Base-by-base conservation (phyloP, 371 early-diverging fungal species). In the Syncephalastrum sp. region DNA sequence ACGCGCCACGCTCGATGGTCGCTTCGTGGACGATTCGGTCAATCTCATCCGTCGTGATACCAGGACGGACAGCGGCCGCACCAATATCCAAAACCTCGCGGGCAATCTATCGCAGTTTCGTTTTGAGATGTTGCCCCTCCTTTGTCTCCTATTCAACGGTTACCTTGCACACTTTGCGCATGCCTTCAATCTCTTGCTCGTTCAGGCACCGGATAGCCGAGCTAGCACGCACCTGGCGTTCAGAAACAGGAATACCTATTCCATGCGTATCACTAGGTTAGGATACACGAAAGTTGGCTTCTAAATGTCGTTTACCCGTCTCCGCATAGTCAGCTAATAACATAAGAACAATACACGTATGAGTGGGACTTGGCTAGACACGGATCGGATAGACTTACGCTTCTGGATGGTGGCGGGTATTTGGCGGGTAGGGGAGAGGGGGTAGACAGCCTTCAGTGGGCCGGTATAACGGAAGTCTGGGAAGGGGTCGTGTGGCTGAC, bases 41-140 rank as follows among this genome's bases (percentile, higher is more conserved):
- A 56, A 98, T 91, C 63, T 92, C 94, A 57, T 91, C 95, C 0
- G 97, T 96, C 1, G 97, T 96, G 5, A 90, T 84, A 16, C 99
- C 99, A 43, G 85, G 81, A 61, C 83, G 84, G 58, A 93, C 82
- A 46, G 93, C 89, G 19, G 83, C 82, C 19, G 84, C 86, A 54
- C 90, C 96, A 47, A 82, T 86, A 58, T 93, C 89, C 24, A 97
- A 81, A 2, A 94, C 92, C 68, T 95, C 94, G 33, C 95, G 83
- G 0, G 91, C 89, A 13, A 98, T 72, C 90, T 82, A 67, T 17
- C 19, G 41, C 21, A 15, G 14, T 17, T 27, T 24, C 44, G 21
- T 42, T 29, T 21, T 21, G 21, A 13, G 17, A 10, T 17, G 3
- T 15, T 19, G 13, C 14, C 47, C 16, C 17, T 17, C 12, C 5